A percentile compares a stretch with the other conserved stretches of the same genome.
Conservation (phyloP, 768 basidiomycete species). For the Neoboletus magnificus region DNA sequence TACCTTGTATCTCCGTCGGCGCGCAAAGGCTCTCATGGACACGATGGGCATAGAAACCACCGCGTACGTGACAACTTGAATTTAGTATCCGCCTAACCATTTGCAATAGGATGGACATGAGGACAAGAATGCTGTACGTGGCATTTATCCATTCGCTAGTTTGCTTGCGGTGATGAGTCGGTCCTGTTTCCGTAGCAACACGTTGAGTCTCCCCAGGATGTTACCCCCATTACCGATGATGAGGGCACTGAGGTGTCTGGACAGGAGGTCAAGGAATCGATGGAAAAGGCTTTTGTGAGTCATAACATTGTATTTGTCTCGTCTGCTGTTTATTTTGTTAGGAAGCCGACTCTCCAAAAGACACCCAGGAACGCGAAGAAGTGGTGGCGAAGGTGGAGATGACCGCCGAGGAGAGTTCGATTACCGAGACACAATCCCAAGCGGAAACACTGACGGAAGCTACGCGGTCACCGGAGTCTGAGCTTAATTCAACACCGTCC, state of each 20-base stretch:
- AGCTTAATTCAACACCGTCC: not conserved
- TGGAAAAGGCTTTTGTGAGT: slow-evolving; percentile 26
- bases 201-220: slow-evolving; percentile 7
- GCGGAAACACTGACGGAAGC: not conserved
- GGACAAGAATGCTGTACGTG: slow-evolving; percentile 19
- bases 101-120: slow-evolving; percentile 11
- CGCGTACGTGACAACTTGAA: slow-evolving; percentile 17
- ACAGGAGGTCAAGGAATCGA: slow-evolving; percentile 32
- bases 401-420: not conserved
- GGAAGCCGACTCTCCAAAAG: slow-evolving; percentile 32
- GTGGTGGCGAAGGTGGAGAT: slow-evolving; percentile 7
- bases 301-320: not conserved
- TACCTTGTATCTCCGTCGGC: slow-evolving; percentile 33
- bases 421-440: not conserved
- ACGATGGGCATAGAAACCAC: slow-evolving; percentile 22
- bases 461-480: not conserved
- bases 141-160: not conserved
- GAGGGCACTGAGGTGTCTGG: slow-evolving; percentile 29
- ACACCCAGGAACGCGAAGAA: slow-evolving; percentile 29
- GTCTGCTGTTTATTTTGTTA: slow-evolving; percentile 11
- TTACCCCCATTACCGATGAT: slow-evolving; percentile 24
- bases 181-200: slow-evolving; percentile 17
- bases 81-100: slow-evolving; percentile 10
- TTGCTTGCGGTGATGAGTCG: not conserved
- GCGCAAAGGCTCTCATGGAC: slow-evolving; percentile 21